Evolutionary conservation across 345 rosid species (phyloP), one percentile per base, ranked within the genome.

Genomic region (Rubroshorea leprosula): DNA sequence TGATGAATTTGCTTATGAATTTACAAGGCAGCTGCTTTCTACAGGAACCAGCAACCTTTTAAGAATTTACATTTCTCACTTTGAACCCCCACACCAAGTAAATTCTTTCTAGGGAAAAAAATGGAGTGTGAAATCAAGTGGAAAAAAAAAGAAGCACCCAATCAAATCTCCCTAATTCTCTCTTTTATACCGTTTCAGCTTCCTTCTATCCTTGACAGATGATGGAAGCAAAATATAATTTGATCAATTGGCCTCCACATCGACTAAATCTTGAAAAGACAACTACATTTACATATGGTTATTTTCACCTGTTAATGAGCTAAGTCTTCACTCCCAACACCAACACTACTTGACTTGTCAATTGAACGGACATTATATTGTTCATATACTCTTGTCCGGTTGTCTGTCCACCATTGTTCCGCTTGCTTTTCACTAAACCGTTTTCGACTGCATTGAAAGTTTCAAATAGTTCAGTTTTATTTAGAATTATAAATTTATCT

Each of bases 401-500:
- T 93, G 69, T 82, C 92, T 45, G 92, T 81, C 99, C 99, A 93
- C 99, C 99, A 93, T 63, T 79, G 83, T 69, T 87, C 99, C 0
- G 99, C 99, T 76, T 93, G 84, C 64, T 89, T 85, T 82, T 89
- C 99, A 22, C 85, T 85, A 74, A 93, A 93, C 60, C 96, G 66
- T 73, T 85, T 93, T 49, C 97, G 94, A 65, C 99, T 93, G 92
- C 78, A 65, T 59, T 60, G 17, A 66, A 47, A 76, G 51, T 23
- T 59, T 38, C 35, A 47, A 60, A 45, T 22, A 41, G 15, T 23
- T 55, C 16, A 48, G 9, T 29, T 48, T 27, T 1, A 69, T 59
- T 60, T 20, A 6, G 25, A 51, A 58, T 31, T 45, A 29, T 9
- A 19, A 45, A 20, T 18, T 26, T 35, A 58, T 25, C 61, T 29